Evolutionary conservation across 805 yeast species (phyloP), one percentile per base, ranked within the genome.

Genomic region (Zygosaccharomyces siamensis): DNA sequence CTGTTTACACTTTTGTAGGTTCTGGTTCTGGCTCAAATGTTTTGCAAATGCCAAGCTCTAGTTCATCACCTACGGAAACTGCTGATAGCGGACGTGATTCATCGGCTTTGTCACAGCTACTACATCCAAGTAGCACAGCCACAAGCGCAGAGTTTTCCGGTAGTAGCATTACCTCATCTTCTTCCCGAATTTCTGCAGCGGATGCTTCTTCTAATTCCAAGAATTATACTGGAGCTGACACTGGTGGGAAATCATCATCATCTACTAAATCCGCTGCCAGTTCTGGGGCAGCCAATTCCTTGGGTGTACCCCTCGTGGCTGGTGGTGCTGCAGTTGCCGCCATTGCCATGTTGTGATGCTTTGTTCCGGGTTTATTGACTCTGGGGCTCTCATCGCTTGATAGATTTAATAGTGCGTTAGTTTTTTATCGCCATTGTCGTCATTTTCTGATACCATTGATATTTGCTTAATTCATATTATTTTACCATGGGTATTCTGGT

Each of bases 1-100:
- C 54, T 6, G 51, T 51, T 21, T 51, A 51, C 43, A 43, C 52
- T 7, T 51, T 51, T 30, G 27, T 46, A 3, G 55, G 55, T 20
- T 47, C 51, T 10, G 54, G 49, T 26, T 35, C 47, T 20, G 37
- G 48, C 7, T 42, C 54, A 12, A 44, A 40, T 30, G 42, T 51
- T 10, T 26, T 51, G 43, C 47, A 51, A 27, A 42, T 51, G 46
- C 47, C 51, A 24, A 47, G 51, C 18, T 35, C 47, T n/a, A 45
- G 46, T 11, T 16, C 33, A 5, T 36, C 47, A 20, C 31, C 45
- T 23, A 8, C 46, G 11, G 44, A 41, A 12, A 38, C 49, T 20
- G 45, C 54, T 1, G 49, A 46, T 12, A 39, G 52, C 14, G 20
- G 41, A 24, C 46, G 48, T 23, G 52, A 48, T 28, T 48, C 52